Conservation (phyloP, 768 basidiomycete genomes). For the Dentipellis fragilis region DNA sequence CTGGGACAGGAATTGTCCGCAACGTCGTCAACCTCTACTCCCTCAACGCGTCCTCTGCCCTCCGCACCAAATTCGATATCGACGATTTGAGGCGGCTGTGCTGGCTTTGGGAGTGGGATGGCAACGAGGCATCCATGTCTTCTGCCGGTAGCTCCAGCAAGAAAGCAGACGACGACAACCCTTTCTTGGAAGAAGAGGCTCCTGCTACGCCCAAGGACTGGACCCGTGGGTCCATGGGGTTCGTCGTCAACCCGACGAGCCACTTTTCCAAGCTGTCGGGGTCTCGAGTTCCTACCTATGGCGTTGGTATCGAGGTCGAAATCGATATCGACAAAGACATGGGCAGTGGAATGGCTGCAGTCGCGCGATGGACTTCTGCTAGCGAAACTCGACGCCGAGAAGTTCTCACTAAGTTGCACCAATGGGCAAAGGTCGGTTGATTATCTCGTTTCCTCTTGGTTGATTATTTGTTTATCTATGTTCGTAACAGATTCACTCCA, state of each 20-base stretch:
- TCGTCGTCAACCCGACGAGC: conserved; percentile 61
- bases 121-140: conserved; percentile 26
- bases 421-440: conserved; percentile 51
- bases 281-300: conserved; percentile 70
- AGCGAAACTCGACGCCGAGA: conserved; percentile 49
- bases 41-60: conserved; percentile 55
- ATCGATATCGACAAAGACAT: conserved; percentile 76
- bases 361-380: conserved; percentile 77
- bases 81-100: conserved; percentile 68
- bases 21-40: conserved; percentile 76
- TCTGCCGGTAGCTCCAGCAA: conserved; percentile 3
- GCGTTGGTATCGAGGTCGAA: conserved; percentile 81
- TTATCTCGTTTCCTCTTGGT: not conserved
- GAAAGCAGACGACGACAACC: conserved; percentile 18
- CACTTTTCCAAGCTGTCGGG: conserved; percentile 59
- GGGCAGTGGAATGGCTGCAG: conserved; percentile 78
- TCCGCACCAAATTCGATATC: conserved; percentile 52
- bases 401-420: conserved; percentile 47
- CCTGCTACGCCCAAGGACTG: conserved; percentile 47
- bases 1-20: conserved; percentile 65
- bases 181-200: conserved; percentile 11
- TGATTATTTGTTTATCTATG: conserved; percentile 3
- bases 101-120: conserved; percentile 89
- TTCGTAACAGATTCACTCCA: conserved; percentile 39
- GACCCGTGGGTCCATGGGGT: conserved; percentile 73